These are phyloP conservation scores for Verticillium longisporum DNA, from an alignment of 2,329 filamentous ascomycete species.

Conservation along the genomic window DNA sequence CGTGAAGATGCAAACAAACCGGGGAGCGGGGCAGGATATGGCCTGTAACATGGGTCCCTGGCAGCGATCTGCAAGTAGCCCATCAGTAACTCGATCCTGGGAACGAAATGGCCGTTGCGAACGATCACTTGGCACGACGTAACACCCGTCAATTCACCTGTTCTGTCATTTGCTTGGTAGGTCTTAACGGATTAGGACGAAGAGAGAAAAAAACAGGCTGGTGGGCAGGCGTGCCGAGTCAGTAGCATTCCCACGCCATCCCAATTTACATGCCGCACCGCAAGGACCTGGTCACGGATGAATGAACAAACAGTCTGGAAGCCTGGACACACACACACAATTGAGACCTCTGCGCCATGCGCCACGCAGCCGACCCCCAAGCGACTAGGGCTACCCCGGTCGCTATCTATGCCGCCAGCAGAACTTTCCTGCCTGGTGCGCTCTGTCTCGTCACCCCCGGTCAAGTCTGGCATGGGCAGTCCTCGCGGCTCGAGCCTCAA, in stretches of 20 bases:
- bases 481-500: not conserved
- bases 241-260: not conserved
- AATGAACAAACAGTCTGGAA: not conserved
- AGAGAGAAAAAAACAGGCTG: not conserved
- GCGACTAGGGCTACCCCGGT: not conserved
- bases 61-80: not conserved
- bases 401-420: not conserved
- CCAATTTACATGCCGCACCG: not conserved
- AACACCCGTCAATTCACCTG: not conserved
- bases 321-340: not conserved
- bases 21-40: not conserved
- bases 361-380: not conserved
- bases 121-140: not conserved
- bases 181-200: not conserved
- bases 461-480: not conserved
- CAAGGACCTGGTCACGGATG: not conserved
- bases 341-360: not conserved
- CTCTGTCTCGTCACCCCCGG: not conserved
- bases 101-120: not conserved
- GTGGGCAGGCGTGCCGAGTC: not conserved
- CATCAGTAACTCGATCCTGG: not conserved
- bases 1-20: not conserved
- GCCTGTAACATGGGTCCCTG: not conserved
- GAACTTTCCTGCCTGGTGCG: not conserved
- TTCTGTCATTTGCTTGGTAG: not conserved